Evolutionary conservation across 1,284 basidiomycete genomes (phyloP).

Genomic region (Ustilago bromivora): DNA sequence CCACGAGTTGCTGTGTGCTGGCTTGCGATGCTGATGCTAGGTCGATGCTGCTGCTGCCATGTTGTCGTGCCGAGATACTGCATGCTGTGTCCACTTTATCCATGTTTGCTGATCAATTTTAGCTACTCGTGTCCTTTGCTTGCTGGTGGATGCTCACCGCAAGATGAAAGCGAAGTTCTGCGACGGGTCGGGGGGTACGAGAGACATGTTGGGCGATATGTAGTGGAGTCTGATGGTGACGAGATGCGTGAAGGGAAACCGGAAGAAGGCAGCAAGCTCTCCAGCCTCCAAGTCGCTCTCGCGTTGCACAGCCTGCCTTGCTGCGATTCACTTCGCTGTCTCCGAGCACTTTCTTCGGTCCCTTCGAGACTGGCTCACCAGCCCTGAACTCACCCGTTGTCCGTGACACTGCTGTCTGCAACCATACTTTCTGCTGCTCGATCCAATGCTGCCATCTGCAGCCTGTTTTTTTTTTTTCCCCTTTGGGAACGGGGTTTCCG

Average conservation of each 20-base stretch:
- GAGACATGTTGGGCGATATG: constrained; percentile 63
- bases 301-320: constrained; percentile 1
- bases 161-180: constrained; percentile 70
- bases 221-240: constrained; percentile 51
- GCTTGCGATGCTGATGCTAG: not conserved
- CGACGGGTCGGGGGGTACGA: constrained; percentile 68
- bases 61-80: constrained; percentile 14
- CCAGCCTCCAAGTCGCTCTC: constrained; percentile 6
- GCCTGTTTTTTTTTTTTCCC: not conserved
- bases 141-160: constrained; percentile 57
- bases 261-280: constrained; percentile 8
- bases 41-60: not conserved
- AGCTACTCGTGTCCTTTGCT: constrained; percentile 8
- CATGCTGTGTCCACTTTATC: constrained; percentile 4
- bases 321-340: not conserved
- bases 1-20: not conserved
- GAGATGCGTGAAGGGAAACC: constrained; percentile 42
- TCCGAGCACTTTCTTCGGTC: not conserved
- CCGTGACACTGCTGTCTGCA: constrained; percentile 11
- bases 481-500: not conserved
- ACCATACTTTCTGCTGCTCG: not conserved
- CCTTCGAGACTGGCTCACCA: not conserved
- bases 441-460: constrained; percentile 2
- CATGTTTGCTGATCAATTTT: constrained; percentile 21
- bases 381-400: not conserved